Percentiles rank a stretch among this genome's conserved stretches.
Conservation (phyloP, 805 yeast genomes). For the Kluyveromyces aestuarii region DNA sequence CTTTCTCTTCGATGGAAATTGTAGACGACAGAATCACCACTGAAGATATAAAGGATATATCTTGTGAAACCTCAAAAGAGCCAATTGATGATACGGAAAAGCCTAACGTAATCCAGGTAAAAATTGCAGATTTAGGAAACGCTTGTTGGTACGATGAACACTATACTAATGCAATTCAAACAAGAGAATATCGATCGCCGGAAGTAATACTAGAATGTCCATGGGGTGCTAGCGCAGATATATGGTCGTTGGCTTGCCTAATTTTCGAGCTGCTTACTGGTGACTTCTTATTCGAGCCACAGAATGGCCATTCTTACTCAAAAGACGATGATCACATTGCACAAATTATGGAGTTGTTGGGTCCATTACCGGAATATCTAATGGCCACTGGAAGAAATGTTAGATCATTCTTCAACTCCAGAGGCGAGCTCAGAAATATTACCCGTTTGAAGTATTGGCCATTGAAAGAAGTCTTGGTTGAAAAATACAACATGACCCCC, state of each 20-base stretch:
- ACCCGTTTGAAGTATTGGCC: slow-evolving; percentile 85
- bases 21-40: not conserved
- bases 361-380: slow-evolving; percentile 53
- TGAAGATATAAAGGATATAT: not conserved
- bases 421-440: slow-evolving; percentile 70
- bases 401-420: slow-evolving; percentile 51
- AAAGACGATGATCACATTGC: slow-evolving; percentile 97
- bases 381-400: slow-evolving; percentile 54
- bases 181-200: slow-evolving; percentile 88
- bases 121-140: slow-evolving; percentile 90
- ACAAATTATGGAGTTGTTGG: slow-evolving; percentile 79
- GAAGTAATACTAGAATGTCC: slow-evolving; percentile 70
- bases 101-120: slow-evolving; percentile 58
- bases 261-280: slow-evolving; percentile 89
- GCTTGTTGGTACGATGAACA: slow-evolving; percentile 78
- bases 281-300: slow-evolving; percentile 88
- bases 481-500: slow-evolving; percentile 70
- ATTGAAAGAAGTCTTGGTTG: slow-evolving; percentile 65
- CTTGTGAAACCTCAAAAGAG: slow-evolving; percentile 1
- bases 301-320: slow-evolving; percentile 58
- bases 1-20: slow-evolving; percentile 3
- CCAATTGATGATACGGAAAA: not conserved
- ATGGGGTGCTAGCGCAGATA: slow-evolving; percentile 94
- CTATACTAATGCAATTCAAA: slow-evolving; percentile 83
- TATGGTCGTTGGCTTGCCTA: slow-evolving; percentile 94